Evolutionary conservation across 2,329 filamentous ascomycete species (phyloP), one percentile per base, ranked within the genome.

Genomic region (Neonectria faginata): DNA sequence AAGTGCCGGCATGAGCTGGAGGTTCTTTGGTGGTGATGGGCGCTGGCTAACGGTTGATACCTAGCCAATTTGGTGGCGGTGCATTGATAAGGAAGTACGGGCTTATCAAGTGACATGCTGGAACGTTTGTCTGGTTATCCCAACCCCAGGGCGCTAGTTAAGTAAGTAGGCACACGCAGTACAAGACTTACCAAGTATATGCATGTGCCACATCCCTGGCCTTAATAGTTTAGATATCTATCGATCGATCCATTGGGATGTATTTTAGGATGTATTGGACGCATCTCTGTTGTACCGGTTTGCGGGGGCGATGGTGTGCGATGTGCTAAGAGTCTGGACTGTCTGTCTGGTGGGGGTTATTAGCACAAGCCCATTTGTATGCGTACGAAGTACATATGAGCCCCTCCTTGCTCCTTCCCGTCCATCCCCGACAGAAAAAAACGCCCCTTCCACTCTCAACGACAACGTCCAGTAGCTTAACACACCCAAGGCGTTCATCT

Each of bases 381-480:
- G 22, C 22, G 3, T 25, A 4, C 22, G 22, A 20, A 25, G 22
- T 25, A 25, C 22, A 25, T 25, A 3, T 3, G 25, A 33, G 31
- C 31, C 31, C 31, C 10, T 12, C 39, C n/a, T 10, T 18, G 39
- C n/a, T 42, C 48, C 48, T 31, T 31, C 31, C 29, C 47, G 18
- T 48, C 45, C 45, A 12, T 31, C 45, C 45, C 12, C 29, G 29
- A n/a, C 9, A 33, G 29, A 20, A 33, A 50, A 51, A 51, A 51
- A 22, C 9, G 16, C 22, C 47, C 47, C 47, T 51, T 51, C 47
- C 47, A 33, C 29, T 33, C 47, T 22, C n/a, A 51, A 50, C 47
- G 25, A 29, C 47, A 31, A 31, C 20, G 6, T 29, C 25, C 47
- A 31, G 42, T 14, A 20, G 18, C 45, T 48, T 33, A 29, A 29